Evolutionary conservation across 805 yeast genomes (phyloP).

Genomic region (Pichia phayaonensis): DNA sequence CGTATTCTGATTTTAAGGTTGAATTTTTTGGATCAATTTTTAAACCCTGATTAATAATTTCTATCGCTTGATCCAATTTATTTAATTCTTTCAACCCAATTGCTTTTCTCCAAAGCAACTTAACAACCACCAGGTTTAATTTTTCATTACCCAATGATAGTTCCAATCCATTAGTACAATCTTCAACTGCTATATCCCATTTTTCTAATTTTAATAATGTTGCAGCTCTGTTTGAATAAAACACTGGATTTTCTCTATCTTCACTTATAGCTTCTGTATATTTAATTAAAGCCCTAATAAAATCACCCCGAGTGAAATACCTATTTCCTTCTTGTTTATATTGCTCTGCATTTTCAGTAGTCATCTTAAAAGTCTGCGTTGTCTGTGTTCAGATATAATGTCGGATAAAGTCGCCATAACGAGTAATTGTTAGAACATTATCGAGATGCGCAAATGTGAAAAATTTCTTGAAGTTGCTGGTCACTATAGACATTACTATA

Average conservation of each 20-base stretch:
- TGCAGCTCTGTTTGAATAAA: slow-evolving; percentile 64
- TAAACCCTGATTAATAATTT: slow-evolving; percentile 31
- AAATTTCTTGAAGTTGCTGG: too few species aligned
- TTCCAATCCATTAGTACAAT: slow-evolving; percentile 43
- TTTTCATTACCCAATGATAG: slow-evolving; percentile 9
- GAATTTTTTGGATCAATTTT: slow-evolving; percentile 34
- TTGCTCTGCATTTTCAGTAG: background rate
- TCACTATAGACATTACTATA: too few species aligned
- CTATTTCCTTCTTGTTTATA: slow-evolving; percentile 4
- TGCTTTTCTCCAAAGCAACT: slow-evolving; percentile 47
- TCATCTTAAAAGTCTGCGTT: too few species aligned
- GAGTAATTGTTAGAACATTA: too few species aligned
- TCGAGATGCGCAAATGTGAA: too few species aligned
- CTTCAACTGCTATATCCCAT: slow-evolving; percentile 41
- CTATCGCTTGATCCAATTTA: slow-evolving; percentile 24
- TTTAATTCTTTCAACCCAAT: slow-evolving; percentile 30
- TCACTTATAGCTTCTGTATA: slow-evolving; percentile 44
- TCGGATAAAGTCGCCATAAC: background rate
- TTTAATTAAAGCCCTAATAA: background rate
- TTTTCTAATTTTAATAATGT: slow-evolving; percentile 46
- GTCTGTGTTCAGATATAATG: too few species aligned
- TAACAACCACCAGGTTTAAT: slow-evolving; percentile 27
- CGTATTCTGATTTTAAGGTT: slow-evolving; percentile 32
- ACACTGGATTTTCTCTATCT: slow-evolving; percentile 36
- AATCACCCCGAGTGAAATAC: background rate